Conservation (phyloP, 345 rosid genomes). For the Odontarrhena argentea region DNA sequence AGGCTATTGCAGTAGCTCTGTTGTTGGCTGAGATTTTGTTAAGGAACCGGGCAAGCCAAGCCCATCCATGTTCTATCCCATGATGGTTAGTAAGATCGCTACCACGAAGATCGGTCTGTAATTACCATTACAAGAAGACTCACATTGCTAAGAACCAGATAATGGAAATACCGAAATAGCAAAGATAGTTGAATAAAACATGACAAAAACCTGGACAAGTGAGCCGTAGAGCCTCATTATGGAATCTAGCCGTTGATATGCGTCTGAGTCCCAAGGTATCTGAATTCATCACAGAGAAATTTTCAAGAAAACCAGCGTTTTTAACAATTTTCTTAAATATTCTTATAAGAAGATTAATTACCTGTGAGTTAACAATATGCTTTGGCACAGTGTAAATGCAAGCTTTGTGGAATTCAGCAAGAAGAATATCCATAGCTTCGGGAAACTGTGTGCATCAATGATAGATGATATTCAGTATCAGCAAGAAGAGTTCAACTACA, state of each 20-base stretch:
- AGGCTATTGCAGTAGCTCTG: slow-evolving; percentile 68
- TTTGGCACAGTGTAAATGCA: slow-evolving; percentile 93
- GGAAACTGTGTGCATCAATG: slow-evolving; percentile 61
- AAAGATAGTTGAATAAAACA: background rate
- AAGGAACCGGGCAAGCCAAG: slow-evolving; percentile 76
- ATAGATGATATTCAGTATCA: slow-evolving; percentile 19
- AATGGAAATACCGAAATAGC: background rate
- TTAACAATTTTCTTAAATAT: background rate
- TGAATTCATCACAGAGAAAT: slow-evolving; percentile 35
- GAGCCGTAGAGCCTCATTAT: slow-evolving; percentile 88
- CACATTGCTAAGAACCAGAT: slow-evolving; percentile 6
- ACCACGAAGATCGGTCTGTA: slow-evolving; percentile 66
- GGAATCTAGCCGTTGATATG: slow-evolving; percentile 62
- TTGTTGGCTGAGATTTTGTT: slow-evolving; percentile 64
- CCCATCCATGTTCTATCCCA: slow-evolving; percentile 78
- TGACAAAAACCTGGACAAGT: slow-evolving; percentile 69
- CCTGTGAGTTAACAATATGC: slow-evolving; percentile 72
- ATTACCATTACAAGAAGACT: slow-evolving; percentile 23
- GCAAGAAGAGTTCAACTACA: background rate
- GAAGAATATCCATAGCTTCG: slow-evolving; percentile 74
- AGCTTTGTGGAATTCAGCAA: slow-evolving; percentile 83
- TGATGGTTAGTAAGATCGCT: slow-evolving; percentile 56
- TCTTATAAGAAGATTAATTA: slow-evolving; percentile 29
- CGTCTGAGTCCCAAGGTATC: slow-evolving; percentile 70
- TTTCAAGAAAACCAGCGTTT: background rate